Evolutionary conservation across 768 basidiomycete species (phyloP).

Genomic region (Hemileccinum impolitum): DNA sequence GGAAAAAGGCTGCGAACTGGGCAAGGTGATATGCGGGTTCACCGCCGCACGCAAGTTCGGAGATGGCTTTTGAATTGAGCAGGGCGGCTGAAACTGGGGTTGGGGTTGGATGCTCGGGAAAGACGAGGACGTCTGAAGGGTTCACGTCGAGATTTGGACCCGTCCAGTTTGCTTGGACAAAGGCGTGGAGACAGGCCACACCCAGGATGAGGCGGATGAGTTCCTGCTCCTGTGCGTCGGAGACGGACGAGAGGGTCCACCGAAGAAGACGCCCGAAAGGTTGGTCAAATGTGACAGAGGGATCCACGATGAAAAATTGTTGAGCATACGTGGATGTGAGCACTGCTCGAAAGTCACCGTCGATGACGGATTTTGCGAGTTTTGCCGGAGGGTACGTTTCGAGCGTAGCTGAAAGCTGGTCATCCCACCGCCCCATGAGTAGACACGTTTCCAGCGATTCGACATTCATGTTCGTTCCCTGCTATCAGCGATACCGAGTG

Average conservation of each 20-base stretch:
- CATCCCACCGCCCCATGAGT: conserved; percentile 48
- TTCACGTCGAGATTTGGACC: conserved; percentile 77
- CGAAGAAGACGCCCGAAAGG: conserved; percentile 37
- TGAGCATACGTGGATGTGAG: conserved; percentile 45
- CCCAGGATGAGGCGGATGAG: conserved; percentile 60
- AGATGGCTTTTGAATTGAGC: conserved; percentile 64
- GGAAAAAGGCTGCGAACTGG: conserved; percentile 62
- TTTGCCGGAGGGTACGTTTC: conserved; percentile 25
- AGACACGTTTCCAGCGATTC: conserved; percentile 51
- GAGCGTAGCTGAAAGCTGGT: conserved; percentile 16
- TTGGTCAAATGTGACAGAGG: conserved; percentile 34
- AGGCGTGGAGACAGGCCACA: conserved; percentile 82
- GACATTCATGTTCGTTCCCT: conserved; percentile 12
- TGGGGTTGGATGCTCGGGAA: conserved; percentile 27
- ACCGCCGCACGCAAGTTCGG: conserved; percentile 77
- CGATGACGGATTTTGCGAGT: conserved; percentile 54
- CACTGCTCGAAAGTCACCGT: conserved; percentile 55
- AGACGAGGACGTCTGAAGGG: conserved; percentile 38
- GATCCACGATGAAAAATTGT: conserved; percentile 35
- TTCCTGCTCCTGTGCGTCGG: conserved; percentile 45
- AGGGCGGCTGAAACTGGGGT: conserved; percentile 38
- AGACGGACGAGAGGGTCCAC: conserved; percentile 27
- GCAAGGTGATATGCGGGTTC: conserved; percentile 96
- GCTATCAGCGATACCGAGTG: not conserved
- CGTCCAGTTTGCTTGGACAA: conserved; percentile 94